These are phyloP conservation scores for Candida taoyuanica DNA, from an alignment of 805 yeast species.

Conservation along the genomic window DNA sequence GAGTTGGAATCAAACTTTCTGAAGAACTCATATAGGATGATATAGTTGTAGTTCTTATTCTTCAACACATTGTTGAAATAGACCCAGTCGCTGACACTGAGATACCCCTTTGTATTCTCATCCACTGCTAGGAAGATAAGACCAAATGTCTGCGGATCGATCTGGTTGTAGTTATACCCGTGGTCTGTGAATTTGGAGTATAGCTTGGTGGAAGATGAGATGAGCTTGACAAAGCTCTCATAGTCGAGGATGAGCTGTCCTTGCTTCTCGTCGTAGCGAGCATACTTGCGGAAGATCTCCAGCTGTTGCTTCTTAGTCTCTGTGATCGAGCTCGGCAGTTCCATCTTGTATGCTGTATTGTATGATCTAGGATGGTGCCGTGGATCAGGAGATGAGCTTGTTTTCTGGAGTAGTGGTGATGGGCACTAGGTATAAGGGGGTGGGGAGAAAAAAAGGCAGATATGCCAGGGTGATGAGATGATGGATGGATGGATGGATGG, in stretches of 20 bases:
- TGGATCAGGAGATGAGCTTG: background rate
- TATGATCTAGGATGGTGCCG: background rate
- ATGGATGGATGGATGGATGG: too few relatives aligned
- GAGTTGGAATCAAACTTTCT: slow-evolving; percentile 38
- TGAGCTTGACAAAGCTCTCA: slow-evolving; percentile 32
- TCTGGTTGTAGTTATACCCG: slow-evolving; percentile 42
- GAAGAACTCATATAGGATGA: slow-evolving; percentile 50
- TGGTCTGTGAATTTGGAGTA: slow-evolving; percentile 20
- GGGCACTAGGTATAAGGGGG: too few relatives aligned
- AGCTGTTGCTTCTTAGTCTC: slow-evolving; percentile 35
- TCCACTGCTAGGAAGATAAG: slow-evolving; percentile 81
- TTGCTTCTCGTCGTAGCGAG: slow-evolving; percentile 31
- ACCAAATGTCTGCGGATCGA: slow-evolving; percentile 57
- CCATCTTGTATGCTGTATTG: slow-evolving; percentile 27
- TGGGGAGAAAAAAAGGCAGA: too few relatives aligned
- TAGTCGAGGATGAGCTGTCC: slow-evolving; percentile 32
- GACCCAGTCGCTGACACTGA: slow-evolving; percentile 68
- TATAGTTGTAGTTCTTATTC: slow-evolving; percentile 44
- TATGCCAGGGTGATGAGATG: too few relatives aligned
- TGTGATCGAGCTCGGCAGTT: slow-evolving; percentile 32
- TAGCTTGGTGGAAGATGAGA: slow-evolving; percentile 26
- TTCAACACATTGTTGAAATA: slow-evolving; percentile 55
- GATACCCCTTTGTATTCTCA: slow-evolving; percentile 59
- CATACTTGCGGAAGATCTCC: slow-evolving; percentile 40
- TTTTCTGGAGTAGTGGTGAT: too few relatives aligned